Evolutionary conservation across 345 rosid species (phyloP), one percentile per base, ranked within the genome.

Genomic region (Iberis pinnata): DNA sequence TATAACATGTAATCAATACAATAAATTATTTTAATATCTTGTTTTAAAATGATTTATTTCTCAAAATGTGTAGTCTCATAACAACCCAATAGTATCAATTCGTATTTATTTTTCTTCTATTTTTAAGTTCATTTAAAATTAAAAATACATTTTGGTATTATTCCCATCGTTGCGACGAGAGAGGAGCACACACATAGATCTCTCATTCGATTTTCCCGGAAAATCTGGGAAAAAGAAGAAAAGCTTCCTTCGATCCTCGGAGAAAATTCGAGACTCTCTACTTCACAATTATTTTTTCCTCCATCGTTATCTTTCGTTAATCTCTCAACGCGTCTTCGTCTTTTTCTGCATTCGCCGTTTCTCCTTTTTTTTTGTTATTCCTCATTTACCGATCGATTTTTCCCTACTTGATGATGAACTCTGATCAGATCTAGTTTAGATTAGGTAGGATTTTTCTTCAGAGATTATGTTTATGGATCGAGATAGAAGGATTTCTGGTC

Each of bases 381-480:
- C n/a, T n/a, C n/a, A n/a, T n/a, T 53, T 29, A 16, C 35, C 61
- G 22, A 26, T 20, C 43, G 36, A 56, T 49, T 58, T 10, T 20
- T 26, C 12, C 8, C 3, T 45, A 35, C 11, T 40, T 14, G 39
- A 53, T 67, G 66, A 15, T 36, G 48, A 43, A 19, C 38, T 53
- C 12, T 26, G 62, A 60, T 68, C 67, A 60, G 66, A 67, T 67
- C 72, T 54, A 68, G 45, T 12, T 40, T 49, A 36, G 33, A n/a
- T 12, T 26, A 49, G 22, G 10, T 51, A 39, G 31, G 31, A 27
- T 40, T 60, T 7, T 13, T 36, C n/a, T 29, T 6, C 5, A 9
- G 41, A 54, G 33, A 49, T 43, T 13, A 70, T 56, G 69, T 76
- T 22, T 71, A 82, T 72, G 77, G 83, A 72, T 60, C 70, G 70